Base-by-base conservation (phyloP, 2,329 filamentous ascomycete genomes). In the Hypoxylon sp. region DNA sequence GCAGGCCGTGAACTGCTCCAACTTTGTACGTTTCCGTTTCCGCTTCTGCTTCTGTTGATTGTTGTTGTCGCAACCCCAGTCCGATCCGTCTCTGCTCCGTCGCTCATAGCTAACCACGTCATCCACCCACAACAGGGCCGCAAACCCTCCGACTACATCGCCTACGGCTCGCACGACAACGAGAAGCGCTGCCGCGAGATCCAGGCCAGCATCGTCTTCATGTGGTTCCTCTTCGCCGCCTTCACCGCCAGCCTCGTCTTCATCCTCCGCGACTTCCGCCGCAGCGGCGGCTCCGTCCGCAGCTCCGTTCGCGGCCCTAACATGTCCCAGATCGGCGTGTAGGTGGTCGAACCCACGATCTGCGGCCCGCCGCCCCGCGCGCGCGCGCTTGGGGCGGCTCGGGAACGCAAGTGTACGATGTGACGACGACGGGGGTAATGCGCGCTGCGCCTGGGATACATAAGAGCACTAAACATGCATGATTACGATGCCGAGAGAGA, bases 151-250 rank as follows among this genome's bases (percentile, higher is more conserved):
- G 81, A 83, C 73, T 83, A 80, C 76, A 85, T 90, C 70, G 87
- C 81, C 21, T 88, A 82, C 71, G 87, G 87, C 55, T 87, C 86
- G 41, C 58, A 63, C 60, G 72, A 88, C 73, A 78, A 81, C 58
- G 73, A 79, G 71, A 86, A 88, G 78, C 83, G 88, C 64, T 93
- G 90, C 77, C 86, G 84, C 62, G 86, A 91, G 76, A 83, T 91
- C 13, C 90, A 93, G 77, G 90, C 90, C 31, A 83, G 84, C 61
- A 85, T 84, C 27, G 88, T 85, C 31, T 94, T 94, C 77, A 81
- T 91, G 76, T 94, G 88, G 88, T 92, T 93, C 77, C 82, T 91
- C 45, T 91, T 88, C 72, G 81, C 78, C 33, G 79, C 82, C 21
- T 89, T 88, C 69, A 76, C 79, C 23, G 85, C 78, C 3, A 81